phyloP scores from a whole-genome alignment of 768 basidiomycete genomes.

The Leucocoprinus birnbaumii region DNA sequence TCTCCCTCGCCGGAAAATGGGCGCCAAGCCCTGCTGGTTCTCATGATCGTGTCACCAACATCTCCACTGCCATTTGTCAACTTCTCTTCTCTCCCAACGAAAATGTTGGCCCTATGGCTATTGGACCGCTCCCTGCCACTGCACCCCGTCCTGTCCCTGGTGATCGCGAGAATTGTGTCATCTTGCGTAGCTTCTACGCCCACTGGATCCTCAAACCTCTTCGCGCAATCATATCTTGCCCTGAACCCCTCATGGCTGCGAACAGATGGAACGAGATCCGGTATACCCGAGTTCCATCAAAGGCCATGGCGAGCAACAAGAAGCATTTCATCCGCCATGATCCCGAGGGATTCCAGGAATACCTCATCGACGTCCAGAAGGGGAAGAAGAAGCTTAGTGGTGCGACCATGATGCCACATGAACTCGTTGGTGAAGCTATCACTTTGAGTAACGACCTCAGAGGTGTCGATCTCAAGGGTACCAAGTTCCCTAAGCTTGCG shows the following conservation, averaged over 20 bases:
- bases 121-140: slow-evolving; percentile 13
- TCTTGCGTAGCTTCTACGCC: slow-evolving; percentile 56
- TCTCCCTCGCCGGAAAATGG: slow-evolving; percentile 70
- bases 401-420: slow-evolving; percentile 65
- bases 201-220: slow-evolving; percentile 59
- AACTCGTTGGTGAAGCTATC: slow-evolving; percentile 44
- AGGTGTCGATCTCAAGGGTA: not conserved
- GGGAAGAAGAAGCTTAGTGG: slow-evolving; percentile 60
- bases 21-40: slow-evolving; percentile 56
- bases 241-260: slow-evolving; percentile 63
- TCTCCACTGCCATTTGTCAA: slow-evolving; percentile 58
- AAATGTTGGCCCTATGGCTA: slow-evolving; percentile 27
- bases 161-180: slow-evolving; percentile 26
- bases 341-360: slow-evolving; percentile 51
- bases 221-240: slow-evolving; percentile 39
- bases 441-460: not conserved
- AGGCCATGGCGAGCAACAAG: slow-evolving; percentile 61
- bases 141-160: slow-evolving; percentile 14
- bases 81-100: slow-evolving; percentile 39
- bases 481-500: slow-evolving; percentile 20
- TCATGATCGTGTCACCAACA: slow-evolving; percentile 64
- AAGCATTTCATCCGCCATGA: slow-evolving; percentile 57
- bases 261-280: slow-evolving; percentile 55
- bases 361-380: slow-evolving; percentile 51
- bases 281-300: slow-evolving; percentile 58